Evolutionary conservation across 805 yeast genomes (phyloP).

Genomic region (Saccharomycopsis sp.): DNA sequence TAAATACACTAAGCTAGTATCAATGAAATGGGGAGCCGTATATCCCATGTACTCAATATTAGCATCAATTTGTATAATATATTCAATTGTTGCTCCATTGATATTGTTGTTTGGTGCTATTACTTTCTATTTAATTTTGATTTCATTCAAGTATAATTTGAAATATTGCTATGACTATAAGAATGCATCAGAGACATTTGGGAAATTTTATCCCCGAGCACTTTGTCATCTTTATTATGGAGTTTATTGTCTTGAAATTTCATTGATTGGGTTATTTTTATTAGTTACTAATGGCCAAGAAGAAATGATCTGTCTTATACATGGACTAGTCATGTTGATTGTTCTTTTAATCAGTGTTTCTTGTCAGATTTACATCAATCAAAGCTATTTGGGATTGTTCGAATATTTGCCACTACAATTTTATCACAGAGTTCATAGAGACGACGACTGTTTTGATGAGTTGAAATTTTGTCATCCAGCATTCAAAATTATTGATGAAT

Average conservation of each 20-base stretch:
- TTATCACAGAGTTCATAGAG: conserved; percentile 6
- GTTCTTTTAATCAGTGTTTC: conserved; percentile 48
- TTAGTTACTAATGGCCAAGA: conserved; percentile 47
- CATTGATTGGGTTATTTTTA: conserved; percentile 70
- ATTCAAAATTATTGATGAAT: conserved; percentile 17
- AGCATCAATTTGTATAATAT: conserved; percentile 72
- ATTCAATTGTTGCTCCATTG: conserved; percentile 73
- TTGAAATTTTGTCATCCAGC: conserved; percentile 23
- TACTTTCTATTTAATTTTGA: conserved; percentile 47
- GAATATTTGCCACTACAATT: conserved; percentile 32
- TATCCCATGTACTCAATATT: conserved; percentile 74
- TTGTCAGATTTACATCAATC: conserved; percentile 47
- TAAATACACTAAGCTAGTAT: conserved; percentile 37
- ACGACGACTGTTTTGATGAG: conserved; percentile 8
- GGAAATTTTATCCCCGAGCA: conserved; percentile 67
- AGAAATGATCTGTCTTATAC: conserved; percentile 37
- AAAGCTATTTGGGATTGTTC: conserved; percentile 32
- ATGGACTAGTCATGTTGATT: conserved; percentile 46
- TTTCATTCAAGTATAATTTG: conserved; percentile 67
- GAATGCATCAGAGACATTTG: conserved; percentile 58
- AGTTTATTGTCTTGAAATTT: conserved; percentile 70
- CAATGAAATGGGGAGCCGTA: conserved; percentile 68
- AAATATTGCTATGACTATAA: conserved; percentile 46
- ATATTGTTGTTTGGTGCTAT: conserved; percentile 55
- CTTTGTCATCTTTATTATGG: conserved; percentile 75